Base-by-base conservation (phyloP, 2,329 filamentous ascomycete species). In the Neonectria faginata region DNA sequence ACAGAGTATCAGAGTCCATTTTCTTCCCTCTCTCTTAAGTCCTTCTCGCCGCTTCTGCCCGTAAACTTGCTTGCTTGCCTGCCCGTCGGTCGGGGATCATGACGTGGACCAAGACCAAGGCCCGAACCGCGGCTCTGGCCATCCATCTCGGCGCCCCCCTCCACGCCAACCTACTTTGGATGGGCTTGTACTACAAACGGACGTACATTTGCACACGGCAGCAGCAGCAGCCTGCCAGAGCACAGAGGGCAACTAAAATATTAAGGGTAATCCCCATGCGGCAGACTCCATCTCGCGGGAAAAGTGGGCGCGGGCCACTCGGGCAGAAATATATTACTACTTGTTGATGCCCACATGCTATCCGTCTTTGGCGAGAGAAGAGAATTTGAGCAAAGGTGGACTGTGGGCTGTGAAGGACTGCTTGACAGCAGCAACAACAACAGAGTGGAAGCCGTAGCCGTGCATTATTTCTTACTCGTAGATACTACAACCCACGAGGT, bases 31-130 rank as follows among this genome's bases (percentile, higher is more conserved):
- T 36, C 33, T 14, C 14, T 14, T 9, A 2, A 16, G 33, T 10
- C 16, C 39, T 10, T 18, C 39, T 20, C n/a, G 39, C 39, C 39
- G 18, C 39, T 39, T 39, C 36, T 42, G 10, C 39, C 39, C 7
- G 41, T 11, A 33, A 33, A 33, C 29, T 44, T 52, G 33, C 53
- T 27, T 48, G 22, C 54, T 10, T 16, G 29, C 31, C 36, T 39
- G 20, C 29, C 27, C 57, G 31, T 27, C 29, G 33, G 42, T 54
- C 48, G 47, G 47, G 50, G 25, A 25, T 51, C 58, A 65, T 70
- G 69, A 72, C 72, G 72, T 74, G 70, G 72, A 66, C 59, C 36
- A 39, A 39, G 36, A 39, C 70, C 39, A 71, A 74, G 72, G 72
- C 69, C 70, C 72, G 72, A 70, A 72, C 72, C 72, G 72, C 68